Conservation (phyloP, 2,329 filamentous ascomycete species). For the Aspergillus clavatus region DNA sequence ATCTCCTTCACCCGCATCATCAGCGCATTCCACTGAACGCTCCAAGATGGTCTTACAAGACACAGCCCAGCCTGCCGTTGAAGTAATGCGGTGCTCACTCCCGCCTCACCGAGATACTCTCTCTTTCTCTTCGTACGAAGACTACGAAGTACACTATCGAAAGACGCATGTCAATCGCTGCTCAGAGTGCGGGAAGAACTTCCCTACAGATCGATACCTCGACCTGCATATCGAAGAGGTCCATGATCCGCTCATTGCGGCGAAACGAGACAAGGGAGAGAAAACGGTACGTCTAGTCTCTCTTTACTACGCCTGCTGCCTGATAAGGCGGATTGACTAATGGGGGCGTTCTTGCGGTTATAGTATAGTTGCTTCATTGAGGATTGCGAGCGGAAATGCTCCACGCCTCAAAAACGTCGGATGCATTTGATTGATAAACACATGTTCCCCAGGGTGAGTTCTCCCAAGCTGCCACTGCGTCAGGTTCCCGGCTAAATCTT, state of each 20-base stretch:
- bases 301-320: background rate
- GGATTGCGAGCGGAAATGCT: conserved; percentile 78
- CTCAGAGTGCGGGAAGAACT: conserved; percentile 76
- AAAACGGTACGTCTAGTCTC: conserved; percentile 62
- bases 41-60: conserved; percentile 61
- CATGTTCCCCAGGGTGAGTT: conserved; percentile 66
- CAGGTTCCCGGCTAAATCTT: background rate
- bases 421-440: conserved; percentile 94
- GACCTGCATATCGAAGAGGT: conserved; percentile 83
- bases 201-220: conserved; percentile 77
- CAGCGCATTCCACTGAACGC: conserved; percentile 17
- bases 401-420: conserved; percentile 74
- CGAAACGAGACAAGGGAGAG: conserved; percentile 72
- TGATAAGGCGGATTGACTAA: background rate
- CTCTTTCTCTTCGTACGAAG: conserved; percentile 67
- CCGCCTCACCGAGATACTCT: conserved; percentile 71
- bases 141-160: conserved; percentile 83
- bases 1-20: conserved; percentile 26
- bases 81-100: conserved; percentile 71
- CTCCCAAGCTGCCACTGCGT: too few species aligned
- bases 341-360: conserved; percentile 33
- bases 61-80: conserved; percentile 23
- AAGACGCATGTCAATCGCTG: conserved; percentile 81
- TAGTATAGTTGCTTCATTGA: conserved; percentile 91
- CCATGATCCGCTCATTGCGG: conserved; percentile 74